These are phyloP conservation scores for Davidsoniella neocaledoniae DNA, from an alignment of 2,329 filamentous ascomycete genomes.

Conservation along the genomic window DNA sequence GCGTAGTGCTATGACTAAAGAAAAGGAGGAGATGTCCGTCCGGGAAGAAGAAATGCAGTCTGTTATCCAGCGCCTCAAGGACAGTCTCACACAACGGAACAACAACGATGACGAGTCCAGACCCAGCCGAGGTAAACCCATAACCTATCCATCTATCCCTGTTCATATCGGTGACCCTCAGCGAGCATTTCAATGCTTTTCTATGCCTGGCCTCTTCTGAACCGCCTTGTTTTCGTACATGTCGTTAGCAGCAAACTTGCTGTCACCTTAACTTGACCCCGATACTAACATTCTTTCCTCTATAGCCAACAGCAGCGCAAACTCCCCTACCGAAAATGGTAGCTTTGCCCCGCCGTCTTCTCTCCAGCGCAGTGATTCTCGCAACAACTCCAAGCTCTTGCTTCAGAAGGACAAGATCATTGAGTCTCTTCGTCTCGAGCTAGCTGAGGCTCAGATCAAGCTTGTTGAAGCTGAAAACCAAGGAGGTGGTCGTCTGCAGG, in stretches of 20 bases:
- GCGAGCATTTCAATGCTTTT: not conserved
- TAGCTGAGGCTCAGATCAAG: slow-evolving; percentile 91
- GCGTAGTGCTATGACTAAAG: slow-evolving; percentile 68
- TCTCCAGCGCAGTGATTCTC: slow-evolving; percentile 71
- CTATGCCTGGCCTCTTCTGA: not conserved
- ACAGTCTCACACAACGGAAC: slow-evolving; percentile 65
- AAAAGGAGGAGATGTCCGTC: slow-evolving; percentile 74
- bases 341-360: slow-evolving; percentile 76
- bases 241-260: not conserved
- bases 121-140: slow-evolving; percentile 11
- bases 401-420: slow-evolving; percentile 95
- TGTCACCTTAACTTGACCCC: too few species aligned
- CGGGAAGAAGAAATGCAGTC: slow-evolving; percentile 81
- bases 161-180: not conserved
- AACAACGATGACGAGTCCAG: slow-evolving; percentile 21
- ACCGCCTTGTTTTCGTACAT: not conserved
- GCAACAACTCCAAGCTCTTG: slow-evolving; percentile 76
- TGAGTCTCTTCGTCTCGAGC: slow-evolving; percentile 75
- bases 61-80: slow-evolving; percentile 82
- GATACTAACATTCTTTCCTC: slow-evolving; percentile 8
- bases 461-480: slow-evolving; percentile 86
- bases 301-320: slow-evolving; percentile 25
- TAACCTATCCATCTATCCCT: not conserved
- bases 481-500: slow-evolving; percentile 70
- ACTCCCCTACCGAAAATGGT: slow-evolving; percentile 52